A percentile compares a stretch with the other conserved stretches of the same genome.
These are phyloP conservation scores for Apiospora marii DNA, from an alignment of 2,329 filamentous ascomycete genomes.

Conservation along the genomic window DNA sequence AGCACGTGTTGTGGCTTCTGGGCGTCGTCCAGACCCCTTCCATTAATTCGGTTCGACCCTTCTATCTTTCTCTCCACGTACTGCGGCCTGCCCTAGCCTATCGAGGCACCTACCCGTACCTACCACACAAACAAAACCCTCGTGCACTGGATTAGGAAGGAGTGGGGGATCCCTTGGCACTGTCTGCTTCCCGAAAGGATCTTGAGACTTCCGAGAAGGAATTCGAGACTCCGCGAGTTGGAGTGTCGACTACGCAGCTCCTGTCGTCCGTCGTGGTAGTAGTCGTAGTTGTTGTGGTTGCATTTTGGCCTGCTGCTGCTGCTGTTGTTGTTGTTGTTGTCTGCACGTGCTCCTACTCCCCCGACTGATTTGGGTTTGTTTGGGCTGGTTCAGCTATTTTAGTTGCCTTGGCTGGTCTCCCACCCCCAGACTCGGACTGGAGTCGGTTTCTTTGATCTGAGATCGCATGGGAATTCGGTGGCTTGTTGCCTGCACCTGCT, in stretches of 20 bases:
- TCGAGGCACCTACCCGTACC: too few relatives aligned
- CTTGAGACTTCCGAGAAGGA: slow-evolving; percentile 1
- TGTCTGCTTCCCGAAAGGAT: background rate
- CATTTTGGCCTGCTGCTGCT: background rate
- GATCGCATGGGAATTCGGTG: background rate
- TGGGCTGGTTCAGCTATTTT: slow-evolving; percentile 8
- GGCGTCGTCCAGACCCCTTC: too few relatives aligned
- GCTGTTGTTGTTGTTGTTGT: background rate
- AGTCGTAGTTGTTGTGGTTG: background rate
- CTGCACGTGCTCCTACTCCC: background rate
- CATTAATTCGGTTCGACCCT: too few relatives aligned
- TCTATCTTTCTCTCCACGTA: too few relatives aligned
- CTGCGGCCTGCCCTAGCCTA: too few relatives aligned
- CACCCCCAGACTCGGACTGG: background rate
- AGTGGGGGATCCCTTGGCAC: background rate
- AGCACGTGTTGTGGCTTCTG: background rate
- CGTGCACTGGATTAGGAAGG: background rate
- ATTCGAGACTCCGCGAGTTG: background rate
- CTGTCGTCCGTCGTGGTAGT: background rate
- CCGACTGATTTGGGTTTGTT: background rate
- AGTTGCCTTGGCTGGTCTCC: background rate
- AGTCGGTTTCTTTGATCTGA: background rate
- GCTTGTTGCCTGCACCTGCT: background rate
- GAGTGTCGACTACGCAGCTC: background rate
- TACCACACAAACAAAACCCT: too few relatives aligned